These are phyloP conservation scores for Rosa hybrid DNA, from an alignment of 331 rosid species.

Conservation along the genomic window DNA sequence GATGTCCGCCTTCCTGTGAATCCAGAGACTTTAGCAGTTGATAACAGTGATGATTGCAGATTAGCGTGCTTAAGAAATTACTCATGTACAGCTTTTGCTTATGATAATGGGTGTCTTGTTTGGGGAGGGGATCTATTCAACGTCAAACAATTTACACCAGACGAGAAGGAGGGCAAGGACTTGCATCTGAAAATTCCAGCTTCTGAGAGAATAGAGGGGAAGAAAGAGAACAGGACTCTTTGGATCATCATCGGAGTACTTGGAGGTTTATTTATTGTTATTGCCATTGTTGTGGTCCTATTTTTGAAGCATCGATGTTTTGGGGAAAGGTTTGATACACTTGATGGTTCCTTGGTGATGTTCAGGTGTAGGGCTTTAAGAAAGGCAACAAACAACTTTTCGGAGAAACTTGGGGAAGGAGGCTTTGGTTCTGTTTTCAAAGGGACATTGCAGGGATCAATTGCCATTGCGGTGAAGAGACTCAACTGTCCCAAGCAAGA, in stretches of 20 bases:
- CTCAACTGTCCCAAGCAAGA: constrained; percentile 26
- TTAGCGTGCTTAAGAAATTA: constrained; percentile 26
- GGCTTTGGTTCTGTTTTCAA: constrained; percentile 43
- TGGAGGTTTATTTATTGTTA: constrained; percentile 3
- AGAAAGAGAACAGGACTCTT: neutral
- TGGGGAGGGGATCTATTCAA: constrained; percentile 20
- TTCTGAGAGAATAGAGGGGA: neutral
- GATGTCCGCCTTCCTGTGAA: constrained; percentile 11
- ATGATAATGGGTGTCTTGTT: constrained; percentile 9
- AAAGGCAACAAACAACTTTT: constrained; percentile 25
- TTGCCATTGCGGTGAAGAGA: constrained; percentile 35
- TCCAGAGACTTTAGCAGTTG: neutral
- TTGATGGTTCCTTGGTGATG: constrained; percentile 26
- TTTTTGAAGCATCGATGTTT: constrained; percentile 1
- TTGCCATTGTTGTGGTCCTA: constrained; percentile 10
- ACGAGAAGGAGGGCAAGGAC: constrained; percentile 3
- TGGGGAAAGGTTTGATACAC: neutral
- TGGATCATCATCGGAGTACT: constrained; percentile 14
- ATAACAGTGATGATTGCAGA: constrained; percentile 10
- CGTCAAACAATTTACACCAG: neutral
- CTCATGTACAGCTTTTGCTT: constrained; percentile 27
- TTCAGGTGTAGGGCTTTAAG: constrained; percentile 17
- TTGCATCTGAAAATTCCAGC: constrained; percentile 13
- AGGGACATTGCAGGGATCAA: constrained; percentile 29
- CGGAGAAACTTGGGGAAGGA: constrained; percentile 35